These are phyloP conservation scores for Peronosclerospora sorghi DNA, from an alignment of 352 stramenopile genomes.

Conservation along the genomic window DNA sequence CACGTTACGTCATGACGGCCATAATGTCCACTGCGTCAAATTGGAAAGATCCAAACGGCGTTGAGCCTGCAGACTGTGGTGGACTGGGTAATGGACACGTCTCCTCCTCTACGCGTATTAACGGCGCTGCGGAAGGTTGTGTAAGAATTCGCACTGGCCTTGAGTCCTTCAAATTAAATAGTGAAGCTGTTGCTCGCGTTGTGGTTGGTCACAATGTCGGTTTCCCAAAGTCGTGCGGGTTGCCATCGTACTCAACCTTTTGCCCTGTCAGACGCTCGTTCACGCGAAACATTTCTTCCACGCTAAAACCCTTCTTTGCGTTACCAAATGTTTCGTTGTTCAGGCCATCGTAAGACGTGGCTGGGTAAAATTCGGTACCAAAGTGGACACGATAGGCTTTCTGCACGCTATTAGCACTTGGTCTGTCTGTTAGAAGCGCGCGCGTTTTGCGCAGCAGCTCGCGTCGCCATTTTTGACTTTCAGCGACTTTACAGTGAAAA, in stretches of 20 bases:
- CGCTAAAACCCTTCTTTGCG: slow-evolving; percentile 65
- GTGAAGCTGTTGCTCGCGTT: slow-evolving; percentile 15
- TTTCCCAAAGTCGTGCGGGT: slow-evolving; percentile 91
- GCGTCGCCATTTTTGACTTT: too few relatives aligned
- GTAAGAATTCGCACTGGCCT: slow-evolving; percentile 36
- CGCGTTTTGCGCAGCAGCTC: too few relatives aligned
- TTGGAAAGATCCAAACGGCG: slow-evolving; percentile 52
- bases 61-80: slow-evolving; percentile 19
- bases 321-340: slow-evolving; percentile 84
- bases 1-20: slow-evolving; percentile 65
- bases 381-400: slow-evolving; percentile 56
- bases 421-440: too few relatives aligned
- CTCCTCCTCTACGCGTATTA: slow-evolving; percentile 45
- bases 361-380: slow-evolving; percentile 68
- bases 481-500: too few relatives aligned
- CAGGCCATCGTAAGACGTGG: slow-evolving; percentile 76
- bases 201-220: slow-evolving; percentile 12
- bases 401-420: slow-evolving; percentile 24
- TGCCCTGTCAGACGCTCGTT: slow-evolving; percentile 87
- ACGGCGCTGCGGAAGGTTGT: slow-evolving; percentile 26
- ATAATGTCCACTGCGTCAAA: slow-evolving; percentile 83
- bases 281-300: slow-evolving; percentile 93
- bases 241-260: slow-evolving; percentile 92
- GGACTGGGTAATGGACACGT: slow-evolving; percentile 28
- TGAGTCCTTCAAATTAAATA: slow-evolving; percentile 45